A percentile compares a stretch with the other conserved stretches of the same genome.
phyloP scores from a whole-genome alignment of 2,329 filamentous ascomycete genomes.

The Phialophora tarda region DNA sequence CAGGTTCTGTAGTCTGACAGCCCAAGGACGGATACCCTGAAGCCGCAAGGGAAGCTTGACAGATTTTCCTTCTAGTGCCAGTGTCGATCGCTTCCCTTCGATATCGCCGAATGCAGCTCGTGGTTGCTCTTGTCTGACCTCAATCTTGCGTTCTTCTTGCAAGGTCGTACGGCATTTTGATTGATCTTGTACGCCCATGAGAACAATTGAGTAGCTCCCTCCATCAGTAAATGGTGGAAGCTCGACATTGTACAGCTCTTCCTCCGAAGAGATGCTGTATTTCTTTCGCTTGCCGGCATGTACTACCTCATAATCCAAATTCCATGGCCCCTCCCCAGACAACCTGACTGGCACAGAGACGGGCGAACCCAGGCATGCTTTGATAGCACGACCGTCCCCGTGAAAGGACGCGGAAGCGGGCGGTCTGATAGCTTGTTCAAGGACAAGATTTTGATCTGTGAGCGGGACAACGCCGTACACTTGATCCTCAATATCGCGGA shows the following conservation, averaged over 20 bases:
- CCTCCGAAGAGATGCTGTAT: slow-evolving; percentile 68
- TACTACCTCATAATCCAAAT: slow-evolving; percentile 87
- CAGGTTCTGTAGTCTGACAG: slow-evolving; percentile 69
- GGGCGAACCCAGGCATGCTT: slow-evolving; percentile 81
- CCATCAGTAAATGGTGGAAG: slow-evolving; percentile 77
- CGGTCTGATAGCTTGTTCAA: slow-evolving; percentile 92
- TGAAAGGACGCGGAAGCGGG: slow-evolving; percentile 78
- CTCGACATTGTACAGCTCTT: slow-evolving; percentile 70
- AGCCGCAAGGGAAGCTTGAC: slow-evolving; percentile 81
- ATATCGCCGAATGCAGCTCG: slow-evolving; percentile 83
- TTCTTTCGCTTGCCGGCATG: slow-evolving; percentile 85
- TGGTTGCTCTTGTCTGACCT: slow-evolving; percentile 85
- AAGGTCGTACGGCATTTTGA: slow-evolving; percentile 85
- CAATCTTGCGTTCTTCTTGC: slow-evolving; percentile 82
- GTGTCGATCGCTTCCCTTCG: slow-evolving; percentile 76
- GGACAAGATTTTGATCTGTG: slow-evolving; percentile 63
- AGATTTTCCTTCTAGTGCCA: slow-evolving; percentile 75
- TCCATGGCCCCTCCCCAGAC: slow-evolving; percentile 84
- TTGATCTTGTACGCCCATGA: slow-evolving; percentile 85
- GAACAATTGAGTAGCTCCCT: slow-evolving; percentile 85
- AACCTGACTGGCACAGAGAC: slow-evolving; percentile 76
- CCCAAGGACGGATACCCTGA: slow-evolving; percentile 85
- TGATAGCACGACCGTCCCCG: slow-evolving; percentile 60
- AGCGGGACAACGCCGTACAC: slow-evolving; percentile 75
- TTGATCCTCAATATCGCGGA: slow-evolving; percentile 78